phyloP scores from a whole-genome alignment of 2,329 filamentous ascomycete species.

The Xylariaceae sp. region DNA sequence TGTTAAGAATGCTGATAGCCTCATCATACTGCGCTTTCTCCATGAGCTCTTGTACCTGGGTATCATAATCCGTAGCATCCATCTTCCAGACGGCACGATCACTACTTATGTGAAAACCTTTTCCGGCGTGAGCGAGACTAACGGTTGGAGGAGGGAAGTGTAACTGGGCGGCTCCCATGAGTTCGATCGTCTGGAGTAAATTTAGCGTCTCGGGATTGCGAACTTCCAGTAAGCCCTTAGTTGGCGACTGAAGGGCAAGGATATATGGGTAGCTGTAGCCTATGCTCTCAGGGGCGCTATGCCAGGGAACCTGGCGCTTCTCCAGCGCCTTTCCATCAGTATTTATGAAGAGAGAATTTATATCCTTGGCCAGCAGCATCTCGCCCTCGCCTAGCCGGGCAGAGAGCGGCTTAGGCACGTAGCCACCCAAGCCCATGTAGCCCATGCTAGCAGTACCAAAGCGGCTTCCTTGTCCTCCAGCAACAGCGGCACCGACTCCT shows the following conservation, averaged over 20 bases:
- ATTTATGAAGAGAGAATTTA: conserved; percentile 90
- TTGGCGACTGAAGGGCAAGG: conserved; percentile 74
- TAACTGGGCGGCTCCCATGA: conserved; percentile 77
- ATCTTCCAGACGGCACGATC: conserved; percentile 94
- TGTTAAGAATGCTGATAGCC: conserved; percentile 79
- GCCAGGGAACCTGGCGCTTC: conserved; percentile 89
- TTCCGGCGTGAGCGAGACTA: conserved; percentile 91
- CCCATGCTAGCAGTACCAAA: conserved; percentile 91
- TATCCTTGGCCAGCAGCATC: conserved; percentile 92
- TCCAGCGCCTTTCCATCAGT: conserved; percentile 76
- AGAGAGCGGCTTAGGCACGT: conserved; percentile 85
- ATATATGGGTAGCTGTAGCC: conserved; percentile 98
- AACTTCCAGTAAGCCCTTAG: conserved; percentile 83
- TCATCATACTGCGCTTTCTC: conserved; percentile 75
- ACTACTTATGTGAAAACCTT: conserved; percentile 90
- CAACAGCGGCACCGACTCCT: conserved; percentile 65
- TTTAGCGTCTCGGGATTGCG: conserved; percentile 88
- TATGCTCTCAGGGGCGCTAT: conserved; percentile 78
- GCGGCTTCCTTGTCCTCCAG: conserved; percentile 60
- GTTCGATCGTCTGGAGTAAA: conserved; percentile 77
- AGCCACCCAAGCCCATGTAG: conserved; percentile 90
- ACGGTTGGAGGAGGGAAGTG: conserved; percentile 91
- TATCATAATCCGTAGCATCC: conserved; percentile 86
- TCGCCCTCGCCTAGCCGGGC: conserved; percentile 77
- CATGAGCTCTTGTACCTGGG: conserved; percentile 79